Base-by-base conservation (phyloP, 73 alveolate genomes). In the Halteria grandinella region DNA sequence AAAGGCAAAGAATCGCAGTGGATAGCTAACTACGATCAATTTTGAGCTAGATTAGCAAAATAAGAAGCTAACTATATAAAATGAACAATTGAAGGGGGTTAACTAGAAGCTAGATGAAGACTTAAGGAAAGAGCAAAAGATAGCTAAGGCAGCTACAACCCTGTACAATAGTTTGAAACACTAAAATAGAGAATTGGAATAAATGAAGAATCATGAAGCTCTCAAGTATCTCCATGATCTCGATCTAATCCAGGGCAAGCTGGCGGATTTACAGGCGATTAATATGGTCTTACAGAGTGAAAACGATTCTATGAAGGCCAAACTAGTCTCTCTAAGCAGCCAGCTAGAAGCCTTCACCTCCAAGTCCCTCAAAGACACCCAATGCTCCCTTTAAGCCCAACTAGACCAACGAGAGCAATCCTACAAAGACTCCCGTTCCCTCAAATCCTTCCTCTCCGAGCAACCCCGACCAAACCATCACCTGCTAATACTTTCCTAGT, bases 121-220 rank as follows among this genome's bases (percentile, higher is more conserved):
- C 32, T 15, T 7, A 44, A 21, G 47, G 18, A 21, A 66, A 17
- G 20, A 66, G 39, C 23, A 24, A 25, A 17, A 18, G 24, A 4
- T 47, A 51, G 66, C 66, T 12, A 21, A 51, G 15, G 8, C 53
- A 18, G 43, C 47, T 28, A 66, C 29, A 37, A 66, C 50, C 28
- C 43, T 45, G 52, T 28, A 45, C 24, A 47, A 54, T 10, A 20
- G 39, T 15, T 48, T 57, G 5, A n/a, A 36, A 23, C 17, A 66
- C 15, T 10, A 66, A 45, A 44, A 45, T 31, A 3, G 23, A 6
- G 80, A 66, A 27, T 57, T 66, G 2, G 47, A 48, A 6, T 36
- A 66, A 66, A 66, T 66, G 80, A 4, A 34, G 41, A 66, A 44
- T 66, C 43, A 66, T 18, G 80, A 66, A 45, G n/a, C 37, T 4